phyloP scores from a whole-genome alignment of 352 stramenopile genomes.

The Lagenidium sp. region DNA sequence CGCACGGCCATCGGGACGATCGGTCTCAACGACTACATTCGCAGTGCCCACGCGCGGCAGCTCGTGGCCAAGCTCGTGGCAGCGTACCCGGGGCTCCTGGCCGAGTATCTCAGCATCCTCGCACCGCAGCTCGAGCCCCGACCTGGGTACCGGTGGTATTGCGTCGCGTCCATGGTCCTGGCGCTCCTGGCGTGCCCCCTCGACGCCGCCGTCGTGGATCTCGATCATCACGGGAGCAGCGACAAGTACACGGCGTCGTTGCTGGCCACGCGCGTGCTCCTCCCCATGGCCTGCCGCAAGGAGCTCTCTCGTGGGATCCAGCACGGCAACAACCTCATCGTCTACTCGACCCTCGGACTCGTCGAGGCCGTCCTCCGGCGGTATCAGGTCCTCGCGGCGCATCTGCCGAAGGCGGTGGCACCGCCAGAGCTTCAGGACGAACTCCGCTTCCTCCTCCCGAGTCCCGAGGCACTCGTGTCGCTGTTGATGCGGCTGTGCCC shows the following conservation, averaged over 20 bases:
- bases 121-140: constrained; percentile 66
- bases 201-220: constrained; percentile 16
- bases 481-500: constrained; percentile 68
- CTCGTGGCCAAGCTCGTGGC: constrained; percentile 48
- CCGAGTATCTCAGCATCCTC: constrained; percentile 49
- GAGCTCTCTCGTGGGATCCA: constrained; percentile 77
- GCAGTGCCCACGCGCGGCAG: constrained; percentile 31
- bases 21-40: constrained; percentile 53
- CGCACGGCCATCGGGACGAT: constrained; percentile 52
- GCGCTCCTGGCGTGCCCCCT: constrained; percentile 50
- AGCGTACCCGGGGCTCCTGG: constrained; percentile 49
- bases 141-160: constrained; percentile 72
- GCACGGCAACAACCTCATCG: constrained; percentile 59
- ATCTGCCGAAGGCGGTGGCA: constrained; percentile 10
- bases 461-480: constrained; percentile 67
- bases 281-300: constrained; percentile 64
- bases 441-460: constrained; percentile 63
- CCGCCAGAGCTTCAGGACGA: constrained; percentile 41
- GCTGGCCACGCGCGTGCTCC: constrained; percentile 49
- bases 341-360: constrained; percentile 64
- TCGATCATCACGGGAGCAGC: constrained; percentile 6
- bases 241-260: constrained; percentile 3
- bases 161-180: constrained; percentile 55
- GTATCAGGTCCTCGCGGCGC: constrained; percentile 27
- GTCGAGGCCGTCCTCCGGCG: constrained; percentile 51